Conservation (phyloP, 768 basidiomycete species). For the Hericium rajendrae region DNA sequence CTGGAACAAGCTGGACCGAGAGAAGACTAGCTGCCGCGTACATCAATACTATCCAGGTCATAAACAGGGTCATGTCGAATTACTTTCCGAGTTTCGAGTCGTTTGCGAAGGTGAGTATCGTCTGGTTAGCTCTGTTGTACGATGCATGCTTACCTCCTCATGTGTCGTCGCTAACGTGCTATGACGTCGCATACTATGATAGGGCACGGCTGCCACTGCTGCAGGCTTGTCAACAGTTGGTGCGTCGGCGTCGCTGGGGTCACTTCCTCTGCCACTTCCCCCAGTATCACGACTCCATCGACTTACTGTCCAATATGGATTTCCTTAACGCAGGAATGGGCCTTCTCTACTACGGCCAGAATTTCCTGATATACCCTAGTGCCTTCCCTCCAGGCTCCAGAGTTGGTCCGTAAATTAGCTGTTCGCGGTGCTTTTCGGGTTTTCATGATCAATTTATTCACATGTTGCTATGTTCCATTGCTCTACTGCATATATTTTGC, state of each 20-base stretch:
- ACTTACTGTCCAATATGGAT: not conserved
- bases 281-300: conserved; percentile 1
- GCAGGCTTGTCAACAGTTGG: conserved; percentile 29
- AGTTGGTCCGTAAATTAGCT: conserved; percentile 37
- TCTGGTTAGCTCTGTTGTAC: too few species aligned
- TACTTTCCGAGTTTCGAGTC: conserved; percentile 33
- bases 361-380: conserved; percentile 84
- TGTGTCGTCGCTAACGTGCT: not conserved
- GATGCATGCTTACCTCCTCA: too few species aligned
- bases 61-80: conserved; percentile 23
- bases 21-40: too few species aligned
- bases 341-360: conserved; percentile 79
- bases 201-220: conserved; percentile 29
- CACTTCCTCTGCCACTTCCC: too few species aligned
- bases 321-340: conserved; percentile 41
- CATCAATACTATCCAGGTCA: too few species aligned
- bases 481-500: not conserved
- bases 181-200: not conserved
- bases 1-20: too few species aligned
- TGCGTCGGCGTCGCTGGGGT: conserved; percentile 11
- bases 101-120: conserved; percentile 32
- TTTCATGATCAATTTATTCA: not conserved
- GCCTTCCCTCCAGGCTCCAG: conserved; percentile 75
- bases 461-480: not conserved
- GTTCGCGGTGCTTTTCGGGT: too few species aligned